These are phyloP conservation scores for Helotiales sp. DNA, from an alignment of 2,329 filamentous ascomycete species.

Conservation along the genomic window DNA sequence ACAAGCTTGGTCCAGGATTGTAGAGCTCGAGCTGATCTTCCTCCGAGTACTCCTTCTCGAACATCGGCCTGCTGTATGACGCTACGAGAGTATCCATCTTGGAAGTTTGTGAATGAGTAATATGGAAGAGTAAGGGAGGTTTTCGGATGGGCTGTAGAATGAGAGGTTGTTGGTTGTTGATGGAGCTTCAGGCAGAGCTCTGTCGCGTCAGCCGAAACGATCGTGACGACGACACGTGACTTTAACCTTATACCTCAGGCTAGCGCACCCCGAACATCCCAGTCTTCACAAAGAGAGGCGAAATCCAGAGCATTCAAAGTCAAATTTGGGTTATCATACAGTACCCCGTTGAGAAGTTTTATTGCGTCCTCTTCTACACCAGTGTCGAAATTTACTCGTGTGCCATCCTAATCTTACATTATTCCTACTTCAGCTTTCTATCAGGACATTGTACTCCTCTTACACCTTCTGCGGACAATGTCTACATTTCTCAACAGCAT, in stretches of 20 bases:
- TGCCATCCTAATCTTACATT: conserved; percentile 3
- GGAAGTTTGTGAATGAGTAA: conserved; percentile 19
- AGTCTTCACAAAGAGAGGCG: too few relatives aligned
- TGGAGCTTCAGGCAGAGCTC: conserved; percentile 32
- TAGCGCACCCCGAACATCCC: too few relatives aligned
- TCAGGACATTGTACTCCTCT: neutral
- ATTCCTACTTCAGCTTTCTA: neutral
- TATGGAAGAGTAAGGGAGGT: conserved; percentile 13
- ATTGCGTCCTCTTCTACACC: too few relatives aligned
- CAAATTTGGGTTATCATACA: too few relatives aligned
- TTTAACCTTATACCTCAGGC: too few relatives aligned
- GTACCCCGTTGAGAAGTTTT: too few relatives aligned
- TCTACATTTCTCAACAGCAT: neutral
- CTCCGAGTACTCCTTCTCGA: conserved; percentile 69
- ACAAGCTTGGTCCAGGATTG: conserved; percentile 72
- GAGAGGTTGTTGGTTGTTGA: conserved; percentile 29
- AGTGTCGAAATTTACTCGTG: too few relatives aligned
- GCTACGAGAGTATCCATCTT: conserved; percentile 91
- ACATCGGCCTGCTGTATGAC: conserved; percentile 80
- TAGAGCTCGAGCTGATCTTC: conserved; percentile 74
- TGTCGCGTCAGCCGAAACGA: conserved; percentile 28
- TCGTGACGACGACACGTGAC: too few relatives aligned
- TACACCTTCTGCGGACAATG: neutral
- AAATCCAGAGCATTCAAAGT: too few relatives aligned
- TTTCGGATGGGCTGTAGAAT: conserved; percentile 13